A percentile compares a stretch with the other conserved stretches of the same genome.
These are phyloP conservation scores for Solanum chiquidenum DNA, from an alignment of 257 asterid genomes.

Conservation along the genomic window DNA sequence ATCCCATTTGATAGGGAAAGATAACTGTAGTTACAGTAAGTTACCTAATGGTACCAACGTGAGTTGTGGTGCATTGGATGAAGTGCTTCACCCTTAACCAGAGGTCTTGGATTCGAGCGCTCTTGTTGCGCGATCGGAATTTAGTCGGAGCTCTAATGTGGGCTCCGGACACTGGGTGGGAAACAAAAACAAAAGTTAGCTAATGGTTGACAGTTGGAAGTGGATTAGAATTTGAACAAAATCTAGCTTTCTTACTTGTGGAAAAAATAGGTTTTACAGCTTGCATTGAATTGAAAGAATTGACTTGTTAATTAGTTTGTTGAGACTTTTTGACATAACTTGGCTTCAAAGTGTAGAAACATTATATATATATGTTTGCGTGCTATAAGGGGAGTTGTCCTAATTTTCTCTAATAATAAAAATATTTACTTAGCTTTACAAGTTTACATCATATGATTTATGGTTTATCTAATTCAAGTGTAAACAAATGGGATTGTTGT, in stretches of 20 bases:
- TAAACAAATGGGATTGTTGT: background rate
- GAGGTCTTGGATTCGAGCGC: no score
- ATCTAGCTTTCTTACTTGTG: background rate
- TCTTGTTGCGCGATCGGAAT: no score
- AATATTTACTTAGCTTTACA: background rate
- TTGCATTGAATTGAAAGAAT: background rate
- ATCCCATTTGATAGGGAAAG: background rate
- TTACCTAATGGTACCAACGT: background rate
- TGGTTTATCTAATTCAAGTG: background rate
- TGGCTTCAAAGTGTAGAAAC: background rate
- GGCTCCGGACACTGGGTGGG: no score
- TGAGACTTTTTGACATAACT: background rate
- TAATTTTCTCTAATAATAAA: background rate
- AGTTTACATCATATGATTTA: background rate
- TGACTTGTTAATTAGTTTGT: background rate
- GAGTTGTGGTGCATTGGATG: no score
- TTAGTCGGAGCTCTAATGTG: no score
- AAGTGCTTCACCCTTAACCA: no score
- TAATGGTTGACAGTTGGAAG: background rate
- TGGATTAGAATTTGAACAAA: background rate
- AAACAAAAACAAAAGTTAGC: background rate
- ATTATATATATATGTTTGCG: background rate
- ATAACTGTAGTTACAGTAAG: background rate
- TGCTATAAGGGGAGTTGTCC: background rate
- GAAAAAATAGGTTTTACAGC: background rate